These are phyloP conservation scores for Floccularia luteovirens DNA, from an alignment of 768 basidiomycete genomes.

Conservation along the genomic window DNA sequence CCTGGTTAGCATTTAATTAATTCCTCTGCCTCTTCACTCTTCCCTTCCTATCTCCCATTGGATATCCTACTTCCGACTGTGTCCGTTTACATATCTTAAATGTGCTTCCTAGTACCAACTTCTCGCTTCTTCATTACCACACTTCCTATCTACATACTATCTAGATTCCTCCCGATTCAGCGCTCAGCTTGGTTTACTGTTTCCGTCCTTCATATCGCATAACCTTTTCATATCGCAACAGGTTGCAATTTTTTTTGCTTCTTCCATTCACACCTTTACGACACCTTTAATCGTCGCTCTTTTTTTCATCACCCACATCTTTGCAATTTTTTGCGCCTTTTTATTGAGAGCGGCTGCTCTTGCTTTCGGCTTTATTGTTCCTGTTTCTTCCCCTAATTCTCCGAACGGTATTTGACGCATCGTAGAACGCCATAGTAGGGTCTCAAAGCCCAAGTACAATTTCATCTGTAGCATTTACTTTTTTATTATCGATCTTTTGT, in stretches of 20 bases:
- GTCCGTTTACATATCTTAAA: constrained; percentile 1
- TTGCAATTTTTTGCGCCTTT: constrained; percentile 9
- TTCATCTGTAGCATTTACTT: constrained; percentile 10
- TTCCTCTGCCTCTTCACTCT: constrained; percentile 5
- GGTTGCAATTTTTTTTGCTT: constrained; percentile 2
- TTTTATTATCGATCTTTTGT: constrained; percentile 14
- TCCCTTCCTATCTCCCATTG: constrained; percentile 1
- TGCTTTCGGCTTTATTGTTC: constrained; percentile 8
- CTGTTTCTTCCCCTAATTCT: constrained; percentile 2
- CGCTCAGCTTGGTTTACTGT: constrained; percentile 15
- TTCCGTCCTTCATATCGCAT: constrained; percentile 7
- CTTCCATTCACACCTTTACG: constrained; percentile 8
- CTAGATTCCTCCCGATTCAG: constrained; percentile 7
- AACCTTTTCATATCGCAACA: constrained; percentile 12
- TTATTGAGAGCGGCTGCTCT: constrained; percentile 15
- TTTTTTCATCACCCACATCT: constrained; percentile 7
- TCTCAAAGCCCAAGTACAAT: constrained; percentile 2
- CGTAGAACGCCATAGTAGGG: background rate
- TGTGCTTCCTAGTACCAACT: background rate
- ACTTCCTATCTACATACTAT: constrained; percentile 6
- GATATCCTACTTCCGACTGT: constrained; percentile 1
- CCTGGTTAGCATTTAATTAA: no score
- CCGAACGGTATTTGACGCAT: constrained; percentile 1
- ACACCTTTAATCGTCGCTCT: constrained; percentile 13
- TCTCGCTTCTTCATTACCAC: constrained; percentile 6